Conservation (phyloP, 495 filamentous ascomycete species). For the Sordaria brevicollis region DNA sequence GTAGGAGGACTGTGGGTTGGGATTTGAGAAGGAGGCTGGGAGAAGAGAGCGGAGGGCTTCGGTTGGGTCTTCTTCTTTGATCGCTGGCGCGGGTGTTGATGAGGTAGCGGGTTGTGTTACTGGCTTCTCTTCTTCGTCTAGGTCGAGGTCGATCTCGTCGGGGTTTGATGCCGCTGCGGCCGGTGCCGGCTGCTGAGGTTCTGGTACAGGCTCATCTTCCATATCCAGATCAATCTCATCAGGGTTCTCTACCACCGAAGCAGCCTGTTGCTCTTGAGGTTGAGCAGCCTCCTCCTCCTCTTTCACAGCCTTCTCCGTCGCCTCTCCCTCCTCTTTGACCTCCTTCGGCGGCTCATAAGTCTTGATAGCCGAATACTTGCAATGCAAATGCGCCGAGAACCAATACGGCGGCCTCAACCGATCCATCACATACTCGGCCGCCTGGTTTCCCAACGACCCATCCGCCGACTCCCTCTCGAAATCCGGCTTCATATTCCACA, state of each 20-base stretch:
- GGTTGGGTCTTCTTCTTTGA: conserved; percentile 27
- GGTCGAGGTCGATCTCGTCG: conserved; percentile 4
- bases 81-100: background rate
- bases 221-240: conserved; percentile 8
- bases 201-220: conserved; percentile 2
- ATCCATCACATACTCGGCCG: conserved; percentile 69
- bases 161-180: background rate
- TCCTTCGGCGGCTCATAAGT: conserved; percentile 37
- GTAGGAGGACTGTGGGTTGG: conserved; percentile 4
- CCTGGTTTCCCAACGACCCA: conserved; percentile 65
- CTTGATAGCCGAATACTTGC: conserved; percentile 68
- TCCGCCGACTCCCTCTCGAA: conserved; percentile 64
- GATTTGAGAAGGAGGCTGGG: conserved; percentile 53
- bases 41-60: conserved; percentile 55
- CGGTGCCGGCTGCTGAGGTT: background rate
- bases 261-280: background rate
- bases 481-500: conserved; percentile 61
- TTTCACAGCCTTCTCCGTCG: background rate
- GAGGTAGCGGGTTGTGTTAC: background rate
- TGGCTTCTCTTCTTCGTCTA: conserved; percentile 41
- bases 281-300: background rate
- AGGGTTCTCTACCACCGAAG: background rate
- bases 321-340: background rate
- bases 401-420: conserved; percentile 73
- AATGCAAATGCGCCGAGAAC: conserved; percentile 92